Percentiles rank a stretch among this genome's conserved stretches.
These are phyloP conservation scores for Arthrobotrys sphaeroides DNA, from an alignment of 2,329 filamentous ascomycete species.

Conservation along the genomic window DNA sequence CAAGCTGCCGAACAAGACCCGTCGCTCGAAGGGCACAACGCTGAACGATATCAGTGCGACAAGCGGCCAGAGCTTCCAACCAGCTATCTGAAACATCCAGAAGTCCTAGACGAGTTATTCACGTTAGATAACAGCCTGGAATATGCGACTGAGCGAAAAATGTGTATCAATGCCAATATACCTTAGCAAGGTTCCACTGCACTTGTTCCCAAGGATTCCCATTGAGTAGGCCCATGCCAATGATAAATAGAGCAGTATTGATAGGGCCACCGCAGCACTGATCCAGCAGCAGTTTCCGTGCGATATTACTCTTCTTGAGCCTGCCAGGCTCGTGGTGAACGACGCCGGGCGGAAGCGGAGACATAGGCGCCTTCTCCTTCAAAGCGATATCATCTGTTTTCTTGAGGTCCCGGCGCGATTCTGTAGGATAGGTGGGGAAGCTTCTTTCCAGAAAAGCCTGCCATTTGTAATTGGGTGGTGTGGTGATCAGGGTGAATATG, in stretches of 20 bases:
- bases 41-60: constrained; percentile 67
- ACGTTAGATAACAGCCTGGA: neutral
- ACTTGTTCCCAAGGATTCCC: constrained; percentile 60
- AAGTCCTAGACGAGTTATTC: constrained; percentile 18
- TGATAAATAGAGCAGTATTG: constrained; percentile 69
- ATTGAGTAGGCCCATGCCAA: constrained; percentile 66
- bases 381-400: constrained; percentile 45
- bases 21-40: constrained; percentile 65
- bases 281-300: constrained; percentile 69
- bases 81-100: constrained; percentile 63
- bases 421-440: constrained; percentile 64
- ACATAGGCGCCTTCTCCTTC: constrained; percentile 36
- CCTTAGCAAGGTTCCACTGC: constrained; percentile 59
- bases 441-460: constrained; percentile 67
- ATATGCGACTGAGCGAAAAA: neutral
- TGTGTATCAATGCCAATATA: constrained; percentile 54
- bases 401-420: constrained; percentile 23
- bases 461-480: constrained; percentile 70
- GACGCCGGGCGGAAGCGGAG: constrained; percentile 1
- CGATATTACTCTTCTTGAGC: constrained; percentile 63
- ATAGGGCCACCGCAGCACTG: constrained; percentile 68
- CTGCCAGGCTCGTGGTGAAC: constrained; percentile 38
- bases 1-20: constrained; percentile 66
- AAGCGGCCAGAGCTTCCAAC: constrained; percentile 67
- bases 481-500: constrained; percentile 66